Conservation (phyloP, 257 asterid species). For the Penstemon davidsonii region DNA sequence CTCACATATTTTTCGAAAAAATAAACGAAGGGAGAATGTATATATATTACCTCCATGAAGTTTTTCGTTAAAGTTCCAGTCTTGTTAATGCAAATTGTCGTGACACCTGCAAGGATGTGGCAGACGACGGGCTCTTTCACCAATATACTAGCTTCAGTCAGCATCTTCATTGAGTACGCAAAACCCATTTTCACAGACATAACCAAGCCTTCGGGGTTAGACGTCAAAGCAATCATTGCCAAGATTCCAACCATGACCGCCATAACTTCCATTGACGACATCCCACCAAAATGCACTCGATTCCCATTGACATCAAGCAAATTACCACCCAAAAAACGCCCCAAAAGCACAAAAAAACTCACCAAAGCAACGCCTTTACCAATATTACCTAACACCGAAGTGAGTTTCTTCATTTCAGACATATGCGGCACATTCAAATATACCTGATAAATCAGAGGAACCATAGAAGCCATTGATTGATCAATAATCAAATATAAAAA, state of each 20-base stretch:
- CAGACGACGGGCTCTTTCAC: slow-evolving; percentile 25
- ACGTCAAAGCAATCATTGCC: slow-evolving; percentile 29
- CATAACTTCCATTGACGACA: neutral
- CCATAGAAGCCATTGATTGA: too few relatives aligned
- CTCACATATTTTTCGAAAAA: too few relatives aligned
- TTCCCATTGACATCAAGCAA: slow-evolving; percentile 1
- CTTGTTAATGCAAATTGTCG: slow-evolving; percentile 31
- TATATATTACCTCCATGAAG: slow-evolving; percentile 20
- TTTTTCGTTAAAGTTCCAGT: slow-evolving; percentile 30
- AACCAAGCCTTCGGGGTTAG: slow-evolving; percentile 23
- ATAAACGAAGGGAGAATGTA: too few relatives aligned
- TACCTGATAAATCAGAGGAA: too few relatives aligned
- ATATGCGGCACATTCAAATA: too few relatives aligned
- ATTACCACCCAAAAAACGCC: slow-evolving; percentile 16
- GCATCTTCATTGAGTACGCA: slow-evolving; percentile 28
- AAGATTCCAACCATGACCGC: slow-evolving; percentile 21
- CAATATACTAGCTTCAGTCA: slow-evolving; percentile 14
- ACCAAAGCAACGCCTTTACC: slow-evolving; percentile 16
- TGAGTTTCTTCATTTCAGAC: slow-evolving; percentile 6
- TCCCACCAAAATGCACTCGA: neutral
- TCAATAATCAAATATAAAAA: too few relatives aligned
- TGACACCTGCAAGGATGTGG: slow-evolving; percentile 26
- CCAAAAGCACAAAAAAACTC: slow-evolving; percentile 21
- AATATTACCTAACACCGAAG: neutral
- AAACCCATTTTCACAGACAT: slow-evolving; percentile 22